Evolutionary conservation across 163 green algal genomes (phyloP).

Genomic region (Coccomyxa subellipsoidea): DNA sequence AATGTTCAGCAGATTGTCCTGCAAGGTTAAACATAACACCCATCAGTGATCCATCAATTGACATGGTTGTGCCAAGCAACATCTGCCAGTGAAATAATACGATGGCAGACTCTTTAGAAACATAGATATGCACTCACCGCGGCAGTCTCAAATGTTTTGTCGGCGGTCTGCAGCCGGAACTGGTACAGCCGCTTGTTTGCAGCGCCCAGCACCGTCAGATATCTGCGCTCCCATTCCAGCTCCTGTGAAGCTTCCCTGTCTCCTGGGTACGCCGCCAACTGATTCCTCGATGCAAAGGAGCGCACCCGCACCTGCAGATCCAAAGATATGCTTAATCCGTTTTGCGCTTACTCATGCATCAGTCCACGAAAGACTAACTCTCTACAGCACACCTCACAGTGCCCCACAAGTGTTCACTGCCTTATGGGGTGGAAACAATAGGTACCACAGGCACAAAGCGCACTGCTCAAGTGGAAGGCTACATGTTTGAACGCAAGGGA

Average conservation of each 20-base stretch:
- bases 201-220: slow-evolving; percentile 72
- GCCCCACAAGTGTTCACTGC: too few species aligned
- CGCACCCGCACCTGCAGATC: slow-evolving; percentile 59
- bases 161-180: slow-evolving; percentile 78
- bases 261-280: slow-evolving; percentile 57
- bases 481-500: background rate
- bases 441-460: too few species aligned
- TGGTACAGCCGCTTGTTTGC: slow-evolving; percentile 90
- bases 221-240: slow-evolving; percentile 35
- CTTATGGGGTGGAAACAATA: too few species aligned
- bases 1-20: background rate
- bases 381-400: too few species aligned
- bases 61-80: background rate
- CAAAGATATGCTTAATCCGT: too few species aligned
- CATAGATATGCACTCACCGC: background rate
- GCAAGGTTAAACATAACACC: background rate
- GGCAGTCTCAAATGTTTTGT: slow-evolving; percentile 29
- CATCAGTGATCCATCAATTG: background rate
- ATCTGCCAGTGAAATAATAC: background rate
- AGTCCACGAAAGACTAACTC: too few species aligned
- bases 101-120: background rate
- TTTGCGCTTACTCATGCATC: too few species aligned
- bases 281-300: slow-evolving; percentile 84
- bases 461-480: too few species aligned
- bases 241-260: slow-evolving; percentile 12